A percentile compares a stretch with the other conserved stretches of the same genome.
Conservation (phyloP, 1,139 yeast species). For the Tardiomyces depauwii region DNA sequence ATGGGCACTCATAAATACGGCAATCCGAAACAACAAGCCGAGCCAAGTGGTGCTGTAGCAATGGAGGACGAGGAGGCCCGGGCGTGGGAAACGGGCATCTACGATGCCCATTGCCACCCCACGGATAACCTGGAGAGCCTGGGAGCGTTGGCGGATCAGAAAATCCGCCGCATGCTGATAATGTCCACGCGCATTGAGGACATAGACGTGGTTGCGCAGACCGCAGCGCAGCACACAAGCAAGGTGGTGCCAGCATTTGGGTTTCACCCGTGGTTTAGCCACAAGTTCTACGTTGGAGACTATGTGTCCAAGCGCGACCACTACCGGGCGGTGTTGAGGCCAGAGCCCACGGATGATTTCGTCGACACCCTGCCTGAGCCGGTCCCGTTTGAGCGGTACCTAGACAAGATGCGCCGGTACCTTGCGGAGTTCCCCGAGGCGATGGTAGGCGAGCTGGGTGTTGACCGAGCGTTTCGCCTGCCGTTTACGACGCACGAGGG, state of each 20-base stretch:
- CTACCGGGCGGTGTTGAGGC: constrained; percentile 40
- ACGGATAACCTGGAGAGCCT: constrained; percentile 20
- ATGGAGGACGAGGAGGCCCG: neutral
- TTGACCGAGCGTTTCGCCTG: constrained; percentile 65
- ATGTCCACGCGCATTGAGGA: constrained; percentile 32
- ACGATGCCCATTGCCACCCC: constrained; percentile 60
- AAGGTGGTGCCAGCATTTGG: constrained; percentile 59
- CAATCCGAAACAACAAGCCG: too few relatives aligned
- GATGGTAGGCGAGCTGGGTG: constrained; percentile 77
- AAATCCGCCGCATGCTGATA: constrained; percentile 16
- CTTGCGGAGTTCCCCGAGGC: constrained; percentile 19
- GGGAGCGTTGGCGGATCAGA: constrained; percentile 11
- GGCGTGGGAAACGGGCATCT: constrained; percentile 11
- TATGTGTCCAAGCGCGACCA: constrained; percentile 31
- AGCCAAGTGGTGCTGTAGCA: too few relatives aligned
- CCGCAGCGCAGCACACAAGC: constrained; percentile 19
- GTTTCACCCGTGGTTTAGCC: constrained; percentile 85
- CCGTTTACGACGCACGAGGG: constrained; percentile 37
- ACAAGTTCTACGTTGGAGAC: constrained; percentile 36
- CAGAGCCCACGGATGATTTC: constrained; percentile 32
- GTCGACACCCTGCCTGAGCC: constrained; percentile 54
- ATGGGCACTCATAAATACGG: too few relatives aligned
- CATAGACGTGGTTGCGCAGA: constrained; percentile 22
- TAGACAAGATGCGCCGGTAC: constrained; percentile 24
- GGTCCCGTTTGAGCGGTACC: constrained; percentile 30